phyloP scores from a whole-genome alignment of 179 eudicot genomes.

The Camellia oleifera region DNA sequence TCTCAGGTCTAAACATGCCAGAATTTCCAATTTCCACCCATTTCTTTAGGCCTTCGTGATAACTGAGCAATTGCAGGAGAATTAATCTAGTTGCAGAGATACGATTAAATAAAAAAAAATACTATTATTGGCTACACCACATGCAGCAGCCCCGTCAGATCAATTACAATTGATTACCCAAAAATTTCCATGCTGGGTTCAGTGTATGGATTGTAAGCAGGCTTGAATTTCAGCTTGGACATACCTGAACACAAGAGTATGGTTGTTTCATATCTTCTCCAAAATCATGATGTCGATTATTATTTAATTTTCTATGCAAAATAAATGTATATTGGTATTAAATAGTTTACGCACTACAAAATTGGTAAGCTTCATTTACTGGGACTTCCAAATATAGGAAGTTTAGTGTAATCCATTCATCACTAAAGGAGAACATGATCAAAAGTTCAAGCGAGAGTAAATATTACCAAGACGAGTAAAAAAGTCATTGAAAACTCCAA shows the following conservation, averaged over 20 bases:
- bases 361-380: not conserved
- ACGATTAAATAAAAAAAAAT: not conserved
- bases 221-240: slow-evolving; percentile 88
- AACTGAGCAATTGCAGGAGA: slow-evolving; percentile 38
- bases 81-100: not conserved
- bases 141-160: not conserved
- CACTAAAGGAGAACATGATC: not conserved
- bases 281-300: too few relatives aligned
- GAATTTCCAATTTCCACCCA: slow-evolving; percentile 99
- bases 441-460: not conserved
- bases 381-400: not conserved
- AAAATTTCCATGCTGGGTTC: slow-evolving; percentile 99
- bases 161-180: slow-evolving; percentile 36
- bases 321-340: too few relatives aligned
- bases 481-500: slow-evolving; percentile 82
- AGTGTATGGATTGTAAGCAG: slow-evolving; percentile 96
- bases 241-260: slow-evolving; percentile 49
- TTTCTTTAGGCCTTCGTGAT: slow-evolving; percentile 81
- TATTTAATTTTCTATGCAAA: too few relatives aligned
- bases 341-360: not conserved
- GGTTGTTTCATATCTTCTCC: not conserved
- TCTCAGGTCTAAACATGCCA: slow-evolving; percentile 96
- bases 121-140: not conserved
- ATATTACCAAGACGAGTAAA: slow-evolving; percentile 77
- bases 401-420: not conserved